Base-by-base conservation (phyloP, 306 rosid genomes). In the Quercus cerris region DNA sequence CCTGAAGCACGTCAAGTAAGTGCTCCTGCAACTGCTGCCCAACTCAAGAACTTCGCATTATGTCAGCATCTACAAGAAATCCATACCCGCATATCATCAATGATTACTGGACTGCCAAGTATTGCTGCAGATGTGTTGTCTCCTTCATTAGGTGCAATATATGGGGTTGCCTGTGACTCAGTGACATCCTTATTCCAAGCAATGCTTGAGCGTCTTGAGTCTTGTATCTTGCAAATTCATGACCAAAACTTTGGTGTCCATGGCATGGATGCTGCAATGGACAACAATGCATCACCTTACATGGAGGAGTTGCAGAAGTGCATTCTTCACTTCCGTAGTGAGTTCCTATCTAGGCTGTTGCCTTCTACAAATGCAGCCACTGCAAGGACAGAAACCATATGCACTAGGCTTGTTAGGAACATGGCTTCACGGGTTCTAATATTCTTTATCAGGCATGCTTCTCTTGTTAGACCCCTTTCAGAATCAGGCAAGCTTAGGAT, bases 401-500 rank as follows among this genome's bases (percentile, higher is more conserved):
- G 97, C 85, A 91, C 94, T 73, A 89, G 97, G 89, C 96, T 95
- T 67, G 99, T 95, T 57, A 90, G 95, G 86, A 89, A 95, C 79
- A 93, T 89, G 97, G 97, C 99, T 74, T 94, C 97, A 10, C 88
- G 99, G 44, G 97, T 96, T 83, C 88, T 93, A 59, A 91, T 91
- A 73, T 91, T 91, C 92, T 96, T 93, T 78, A 93, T 96, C 84
- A 87, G 98, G 77, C 99, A 96, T 44, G 98, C 99, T 82, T 93
- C 99, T 81, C 98, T 96, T 9, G 93, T 96, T 70, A 88, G 99
- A 89, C 99, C 98, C 52, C 97, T 96, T 78, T 96, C 99, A 56
- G 99, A 96, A 87, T 93, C 99, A 28, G 99, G 99, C 79, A 93
- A 96, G 82, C 88, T 96, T 78, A 90, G 97, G 85, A 93, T 96